Evolutionary conservation across 2,329 filamentous ascomycete species (phyloP), one percentile per base, ranked within the genome.

Genomic region (Xylariaceae sp.): DNA sequence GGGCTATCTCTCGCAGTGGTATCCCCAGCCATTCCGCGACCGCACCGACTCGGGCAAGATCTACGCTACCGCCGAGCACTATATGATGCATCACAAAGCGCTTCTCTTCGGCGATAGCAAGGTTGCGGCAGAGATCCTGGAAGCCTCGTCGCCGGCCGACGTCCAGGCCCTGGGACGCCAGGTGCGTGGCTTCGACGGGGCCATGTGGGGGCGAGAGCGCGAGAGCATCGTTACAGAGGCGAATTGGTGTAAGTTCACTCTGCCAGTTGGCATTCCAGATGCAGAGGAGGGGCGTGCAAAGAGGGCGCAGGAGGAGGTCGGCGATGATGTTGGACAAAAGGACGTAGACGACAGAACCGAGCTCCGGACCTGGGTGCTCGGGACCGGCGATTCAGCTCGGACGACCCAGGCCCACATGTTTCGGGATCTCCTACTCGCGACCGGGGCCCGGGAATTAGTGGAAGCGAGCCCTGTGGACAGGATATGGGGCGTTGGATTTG

Each of bases 401-500:
- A 51, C 68, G 50, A 64, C 71, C 47, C 67, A 74, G n/a, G 74
- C 77, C 2, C 69, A 71, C 4, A 73, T 73, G 13, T 69, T 88
- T 64, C 74, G 71, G 53, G 72, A 70, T 34, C 70, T 75, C 72
- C 67, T 90, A 62, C 70, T 88, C 49, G 76, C 69, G 6, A 89
- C 87, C 1, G 84, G 81, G 0, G 78, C 83, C 4, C 74, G 80
- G 51, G 80, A 86, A 71, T 67, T 89, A 18, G 83, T 88, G 1
- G 86, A 87, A 73, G 84, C 84, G 37, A 79, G 79, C 59, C 82
- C 85, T 9, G 76, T 71, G 59, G 86, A 89, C 73, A 68, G 76
- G 4, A 80, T 88, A 56, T 89, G 86, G 87, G 87, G 86, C 1
- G 75, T 89, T 51, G 87, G 87, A 4, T 88, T 83, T 65, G 73